Evolutionary conservation across 306 rosid genomes (phyloP).

Genomic region (Gastrolobium bilobum): DNA sequence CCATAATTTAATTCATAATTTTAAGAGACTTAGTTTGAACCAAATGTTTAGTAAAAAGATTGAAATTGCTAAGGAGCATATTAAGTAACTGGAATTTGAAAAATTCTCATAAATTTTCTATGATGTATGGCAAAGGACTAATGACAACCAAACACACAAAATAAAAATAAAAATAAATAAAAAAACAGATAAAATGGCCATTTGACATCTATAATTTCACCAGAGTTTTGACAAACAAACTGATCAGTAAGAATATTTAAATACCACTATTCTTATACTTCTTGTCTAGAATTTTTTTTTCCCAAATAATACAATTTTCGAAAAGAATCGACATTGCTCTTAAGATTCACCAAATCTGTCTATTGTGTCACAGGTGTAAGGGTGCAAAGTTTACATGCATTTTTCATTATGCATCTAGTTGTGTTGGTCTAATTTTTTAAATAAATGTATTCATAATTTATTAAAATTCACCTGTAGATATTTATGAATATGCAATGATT

Average conservation of each 20-base stretch:
- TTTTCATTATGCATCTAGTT: not conserved
- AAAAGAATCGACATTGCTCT: not conserved
- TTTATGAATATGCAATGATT: slow-evolving; percentile 30
- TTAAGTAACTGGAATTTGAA: not conserved
- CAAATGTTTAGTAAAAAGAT: not conserved
- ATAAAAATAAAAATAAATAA: not conserved
- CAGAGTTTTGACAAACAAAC: not conserved
- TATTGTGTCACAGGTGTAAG: not conserved
- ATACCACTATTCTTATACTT: not conserved
- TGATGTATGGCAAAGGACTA: not conserved
- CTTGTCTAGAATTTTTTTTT: not conserved
- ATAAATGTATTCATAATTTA: slow-evolving; percentile 3
- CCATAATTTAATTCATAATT: not conserved
- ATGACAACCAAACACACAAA: not conserved
- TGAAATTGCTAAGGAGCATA: not conserved
- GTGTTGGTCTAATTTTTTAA: not conserved
- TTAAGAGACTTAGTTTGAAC: not conserved
- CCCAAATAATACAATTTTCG: not conserved
- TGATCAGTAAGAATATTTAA: slow-evolving; percentile 4
- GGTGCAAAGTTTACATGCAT: not conserved
- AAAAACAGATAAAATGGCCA: not conserved
- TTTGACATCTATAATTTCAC: not conserved
- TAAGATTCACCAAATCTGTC: not conserved
- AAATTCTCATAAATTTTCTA: not conserved
- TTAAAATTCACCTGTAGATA: slow-evolving; percentile 19